A percentile compares a stretch with the other conserved stretches of the same genome.
phyloP scores from a whole-genome alignment of 108 stramenopile genomes.

The Cylindrotheca fusiformis region DNA sequence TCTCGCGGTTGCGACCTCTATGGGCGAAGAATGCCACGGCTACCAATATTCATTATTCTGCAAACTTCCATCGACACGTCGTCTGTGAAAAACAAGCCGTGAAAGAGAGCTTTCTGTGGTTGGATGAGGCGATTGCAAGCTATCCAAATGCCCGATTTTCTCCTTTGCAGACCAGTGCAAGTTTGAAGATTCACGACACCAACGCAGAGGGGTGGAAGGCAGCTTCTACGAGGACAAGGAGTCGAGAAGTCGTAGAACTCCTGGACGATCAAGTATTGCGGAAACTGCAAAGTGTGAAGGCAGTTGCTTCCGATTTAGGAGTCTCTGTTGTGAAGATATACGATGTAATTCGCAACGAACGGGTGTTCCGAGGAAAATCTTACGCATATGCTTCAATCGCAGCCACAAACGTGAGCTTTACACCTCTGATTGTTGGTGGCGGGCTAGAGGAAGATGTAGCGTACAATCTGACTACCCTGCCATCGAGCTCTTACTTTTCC shows the following conservation, averaged over 20 bases:
- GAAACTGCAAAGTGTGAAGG: not conserved
- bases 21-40: not conserved
- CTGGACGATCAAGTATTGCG: not conserved
- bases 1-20: not conserved
- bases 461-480: conserved; percentile 18
- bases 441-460: conserved; percentile 27
- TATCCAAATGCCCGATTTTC: conserved; percentile 33
- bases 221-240: not conserved
- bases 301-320: not conserved
- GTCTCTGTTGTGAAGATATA: not conserved
- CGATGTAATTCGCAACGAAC: not conserved
- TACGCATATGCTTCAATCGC: not conserved
- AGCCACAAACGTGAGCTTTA: conserved; percentile 19
- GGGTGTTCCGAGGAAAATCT: not conserved
- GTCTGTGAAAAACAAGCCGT: conserved; percentile 19
- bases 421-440: conserved; percentile 43
- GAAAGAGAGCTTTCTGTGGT: conserved; percentile 40
- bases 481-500: not conserved
- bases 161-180: not conserved
- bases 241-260: not conserved
- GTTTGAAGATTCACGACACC: no score
- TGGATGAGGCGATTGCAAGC: conserved; percentile 37
- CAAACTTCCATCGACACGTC: conserved; percentile 17
- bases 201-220: not conserved
- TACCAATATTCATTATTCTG: not conserved